Base-by-base conservation (phyloP, 2,329 filamentous ascomycete species). In the Fusarium neocosmosporiellum region DNA sequence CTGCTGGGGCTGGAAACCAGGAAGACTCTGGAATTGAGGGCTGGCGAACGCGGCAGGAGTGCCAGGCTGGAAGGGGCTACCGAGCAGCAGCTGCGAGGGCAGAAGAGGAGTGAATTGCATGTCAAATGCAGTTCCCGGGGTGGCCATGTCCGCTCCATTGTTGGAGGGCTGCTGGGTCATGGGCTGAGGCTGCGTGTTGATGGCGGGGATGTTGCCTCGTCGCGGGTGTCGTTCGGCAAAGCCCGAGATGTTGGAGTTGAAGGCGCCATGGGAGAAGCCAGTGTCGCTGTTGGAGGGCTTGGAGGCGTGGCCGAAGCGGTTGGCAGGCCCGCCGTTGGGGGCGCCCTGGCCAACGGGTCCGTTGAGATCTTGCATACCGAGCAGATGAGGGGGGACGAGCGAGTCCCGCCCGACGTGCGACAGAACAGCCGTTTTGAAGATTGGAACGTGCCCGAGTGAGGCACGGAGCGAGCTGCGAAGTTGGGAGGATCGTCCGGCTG, bases 51-150 rank as follows among this genome's bases (percentile, higher is more conserved):
- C 92, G 36, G 93, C 94, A 5, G 96, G 96, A 7, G 94, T 98
- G 46, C 95, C 96, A 16, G 96, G 95, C 84, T 98, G 96, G 84
- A 98, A 98, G 20, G 96, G 96, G 83, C 95, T 98, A 55, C 96
- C 96, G 59, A 98, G 92, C 29, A 99, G 90, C 77, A 99, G 88
- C 84, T 98, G 94, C 36, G 96, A 98, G 37, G 96, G 96, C 39
- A 99, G 90, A 74, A 99, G 89, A 73, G 96, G 96, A 13, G 96
- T 98, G 84, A 98, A 98, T 84, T 98, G 96, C 96, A 98, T 98
- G 80, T 98, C 96, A 80, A 95, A 97, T 48, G 90, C 94, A 60
- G 94, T 96, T 48, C 93, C 95, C 18, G 96, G 95, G 27, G 93
- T 96, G 75, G 93, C 88, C 90, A 98, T 90, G 73, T 97, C 95